Conservation (phyloP, 371 early-diverging fungal species). For the Coemansia sp. region DNA sequence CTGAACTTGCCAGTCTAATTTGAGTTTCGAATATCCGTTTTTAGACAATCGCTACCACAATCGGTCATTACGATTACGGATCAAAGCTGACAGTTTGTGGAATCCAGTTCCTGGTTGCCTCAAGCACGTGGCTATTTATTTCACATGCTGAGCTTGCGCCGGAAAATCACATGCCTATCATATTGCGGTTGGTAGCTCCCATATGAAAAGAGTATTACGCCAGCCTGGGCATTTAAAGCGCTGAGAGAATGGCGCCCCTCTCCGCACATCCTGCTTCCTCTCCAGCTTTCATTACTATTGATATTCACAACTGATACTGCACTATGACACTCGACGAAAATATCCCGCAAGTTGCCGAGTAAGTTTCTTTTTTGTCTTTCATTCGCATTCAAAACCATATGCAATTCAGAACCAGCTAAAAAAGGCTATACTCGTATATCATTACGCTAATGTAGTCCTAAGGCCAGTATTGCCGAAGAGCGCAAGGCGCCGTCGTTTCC, state of each 20-base stretch:
- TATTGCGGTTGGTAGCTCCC: background rate
- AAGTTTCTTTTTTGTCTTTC: background rate
- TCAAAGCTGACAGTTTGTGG: background rate
- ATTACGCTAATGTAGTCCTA: conserved; percentile 40
- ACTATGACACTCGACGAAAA: background rate
- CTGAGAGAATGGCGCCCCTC: background rate
- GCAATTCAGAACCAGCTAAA: background rate
- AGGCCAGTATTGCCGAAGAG: conserved; percentile 60
- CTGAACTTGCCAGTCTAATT: background rate
- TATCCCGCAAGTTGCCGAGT: conserved; percentile 19
- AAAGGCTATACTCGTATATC: background rate
- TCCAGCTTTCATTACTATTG: background rate
- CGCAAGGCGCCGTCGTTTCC: conserved; percentile 74
- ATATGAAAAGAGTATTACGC: background rate
- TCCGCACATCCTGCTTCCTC: background rate
- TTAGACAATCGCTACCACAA: too few species aligned
- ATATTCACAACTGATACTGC: background rate
- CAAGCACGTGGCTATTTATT: background rate
- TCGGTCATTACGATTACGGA: background rate
- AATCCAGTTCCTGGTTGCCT: too few species aligned
- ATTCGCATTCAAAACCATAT: background rate
- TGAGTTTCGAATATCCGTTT: background rate
- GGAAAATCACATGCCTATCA: background rate
- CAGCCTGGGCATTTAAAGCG: background rate
- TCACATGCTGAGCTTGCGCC: background rate